These are phyloP conservation scores for Hibiscus trionum DNA, from an alignment of 345 rosid genomes.

Conservation along the genomic window DNA sequence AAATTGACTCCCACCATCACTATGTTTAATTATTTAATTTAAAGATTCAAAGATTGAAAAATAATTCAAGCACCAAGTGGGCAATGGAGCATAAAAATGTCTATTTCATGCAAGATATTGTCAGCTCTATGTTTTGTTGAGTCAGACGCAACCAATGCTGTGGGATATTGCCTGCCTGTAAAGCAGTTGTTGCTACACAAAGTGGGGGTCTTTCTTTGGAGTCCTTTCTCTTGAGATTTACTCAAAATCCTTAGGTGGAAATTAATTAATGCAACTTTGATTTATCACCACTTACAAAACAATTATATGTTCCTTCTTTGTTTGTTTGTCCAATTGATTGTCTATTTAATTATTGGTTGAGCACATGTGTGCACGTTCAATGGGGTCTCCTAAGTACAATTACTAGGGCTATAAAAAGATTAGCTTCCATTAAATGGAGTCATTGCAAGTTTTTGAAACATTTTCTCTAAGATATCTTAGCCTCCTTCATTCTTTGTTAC, in stretches of 20 bases:
- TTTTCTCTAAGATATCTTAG: neutral
- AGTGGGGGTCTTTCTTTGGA: neutral
- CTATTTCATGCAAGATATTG: neutral
- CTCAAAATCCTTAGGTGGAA: neutral
- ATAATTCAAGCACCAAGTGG: neutral
- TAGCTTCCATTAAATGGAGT: constrained; percentile 1
- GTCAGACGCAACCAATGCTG: neutral
- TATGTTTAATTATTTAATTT: neutral
- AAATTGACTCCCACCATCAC: neutral
- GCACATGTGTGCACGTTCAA: neutral
- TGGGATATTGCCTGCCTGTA: neutral
- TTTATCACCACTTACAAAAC: neutral
- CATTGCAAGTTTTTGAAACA: neutral
- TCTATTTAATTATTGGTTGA: neutral
- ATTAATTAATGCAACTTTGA: neutral
- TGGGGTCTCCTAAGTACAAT: neutral
- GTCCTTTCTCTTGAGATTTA: neutral
- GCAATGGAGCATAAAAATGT: neutral
- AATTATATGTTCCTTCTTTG: neutral
- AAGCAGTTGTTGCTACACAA: neutral
- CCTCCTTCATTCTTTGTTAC: neutral
- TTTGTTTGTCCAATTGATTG: neutral
- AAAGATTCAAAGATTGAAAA: neutral
- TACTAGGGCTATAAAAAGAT: neutral
- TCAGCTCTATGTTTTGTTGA: neutral